A percentile compares a stretch with the other conserved stretches of the same genome.
These are phyloP conservation scores for Salix suchowensis DNA, from an alignment of 345 rosid genomes.

Conservation along the genomic window DNA sequence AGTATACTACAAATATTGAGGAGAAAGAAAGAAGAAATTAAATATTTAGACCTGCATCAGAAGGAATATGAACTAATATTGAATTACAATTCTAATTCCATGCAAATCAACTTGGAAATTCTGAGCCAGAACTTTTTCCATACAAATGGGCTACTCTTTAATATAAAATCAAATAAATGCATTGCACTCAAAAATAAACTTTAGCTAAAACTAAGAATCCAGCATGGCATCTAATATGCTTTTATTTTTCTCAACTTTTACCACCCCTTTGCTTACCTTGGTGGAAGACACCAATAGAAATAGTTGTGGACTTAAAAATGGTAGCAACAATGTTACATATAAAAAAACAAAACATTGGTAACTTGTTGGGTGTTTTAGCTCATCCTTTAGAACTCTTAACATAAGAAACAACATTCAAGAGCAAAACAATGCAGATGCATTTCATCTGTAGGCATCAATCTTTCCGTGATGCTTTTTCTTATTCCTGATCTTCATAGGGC, in stretches of 20 bases:
- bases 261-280: background rate
- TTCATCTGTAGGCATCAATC: background rate
- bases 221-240: background rate
- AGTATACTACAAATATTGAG: conserved; percentile 47
- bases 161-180: background rate
- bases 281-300: background rate
- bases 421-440: background rate
- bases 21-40: background rate
- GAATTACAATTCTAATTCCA: conserved; percentile 5
- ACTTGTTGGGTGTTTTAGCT: background rate
- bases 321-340: background rate
- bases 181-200: background rate
- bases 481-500: background rate
- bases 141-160: background rate
- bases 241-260: background rate
- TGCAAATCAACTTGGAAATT: conserved; percentile 6
- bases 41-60: conserved; percentile 12
- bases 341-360: background rate
- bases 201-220: background rate
- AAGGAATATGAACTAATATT: conserved; percentile 1
- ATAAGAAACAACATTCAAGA: conserved; percentile 8
- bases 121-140: background rate
- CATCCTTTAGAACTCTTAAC: background rate
- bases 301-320: background rate
- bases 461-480: background rate